Evolutionary conservation across 176 grass and related monocot genomes (phyloP), one percentile per base, ranked within the genome.

Genomic region (Dactylis glomerata): DNA sequence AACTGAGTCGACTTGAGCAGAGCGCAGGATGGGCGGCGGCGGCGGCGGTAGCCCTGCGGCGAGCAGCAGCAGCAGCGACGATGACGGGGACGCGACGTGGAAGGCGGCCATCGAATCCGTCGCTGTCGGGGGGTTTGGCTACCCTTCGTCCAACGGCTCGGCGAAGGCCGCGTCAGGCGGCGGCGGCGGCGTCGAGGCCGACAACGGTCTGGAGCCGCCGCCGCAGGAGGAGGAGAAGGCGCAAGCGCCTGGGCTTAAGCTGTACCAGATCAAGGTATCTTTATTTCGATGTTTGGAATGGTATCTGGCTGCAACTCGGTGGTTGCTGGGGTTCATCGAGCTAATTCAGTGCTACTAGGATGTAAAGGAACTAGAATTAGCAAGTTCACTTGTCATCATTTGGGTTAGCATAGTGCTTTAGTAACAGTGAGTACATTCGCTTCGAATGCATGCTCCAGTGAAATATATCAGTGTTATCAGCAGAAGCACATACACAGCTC

Each of bases 211-310:
- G 56, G 83, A 87, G 86, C 51, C 58, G 80, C 83, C 73, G 41
- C 20, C 42, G 75, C 30, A 24, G 57, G 83, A 80, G 57, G 83
- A 80, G 56, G 78, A 78, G 74, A 85, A 86, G 57, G 69, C 74
- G 6, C 52, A 86, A 79, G 73, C 84, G 6, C 85, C 89, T 22
- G 69, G 85, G 41, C 92, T 98, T 49, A 98, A 98, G 76, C 89
- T 98, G 30, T 98, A 95, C 86, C 95, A 98, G 87, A 80, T 98
- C 87, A 98, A 98, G 92, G 95, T 93, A 68, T 68, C 7, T 66
- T 52, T 36, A 36, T 4, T 49, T 49, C 4, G 4, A 15, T 4
- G 3, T 14, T 3, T 45, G 10, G 44, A 13, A 9, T 45, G 10
- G 44, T 45, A 9, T 13, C 44, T 45, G 44, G 27, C 16, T 50